phyloP scores from a whole-genome alignment of 2,329 filamentous ascomycete species.

The Ascomycota sp. region DNA sequence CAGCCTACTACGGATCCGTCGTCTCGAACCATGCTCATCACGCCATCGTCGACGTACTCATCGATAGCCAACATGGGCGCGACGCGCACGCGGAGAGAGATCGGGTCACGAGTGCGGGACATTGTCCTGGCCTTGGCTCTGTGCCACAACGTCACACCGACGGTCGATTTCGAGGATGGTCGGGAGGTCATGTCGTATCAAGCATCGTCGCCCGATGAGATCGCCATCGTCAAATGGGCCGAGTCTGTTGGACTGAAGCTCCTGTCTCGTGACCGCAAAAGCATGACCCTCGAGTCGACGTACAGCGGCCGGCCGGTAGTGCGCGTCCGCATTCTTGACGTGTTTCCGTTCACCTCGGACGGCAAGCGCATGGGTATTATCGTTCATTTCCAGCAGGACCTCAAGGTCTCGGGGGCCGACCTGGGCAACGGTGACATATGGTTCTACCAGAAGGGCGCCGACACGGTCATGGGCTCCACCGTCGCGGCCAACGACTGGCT shows the following conservation, averaged over 20 bases:
- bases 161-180: slow-evolving; percentile 57
- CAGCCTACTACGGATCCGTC: slow-evolving; percentile 23
- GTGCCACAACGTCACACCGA: slow-evolving; percentile 92
- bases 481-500: slow-evolving; percentile 96
- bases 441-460: slow-evolving; percentile 97
- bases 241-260: slow-evolving; percentile 78
- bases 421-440: slow-evolving; percentile 60
- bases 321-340: slow-evolving; percentile 70
- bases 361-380: slow-evolving; percentile 97
- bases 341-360: slow-evolving; percentile 95
- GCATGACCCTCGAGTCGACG: slow-evolving; percentile 62
- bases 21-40: slow-evolving; percentile 37
- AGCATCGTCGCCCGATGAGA: slow-evolving; percentile 92
- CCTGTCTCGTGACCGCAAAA: slow-evolving; percentile 66
- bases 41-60: slow-evolving; percentile 52
- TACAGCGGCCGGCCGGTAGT: slow-evolving; percentile 57
- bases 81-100: slow-evolving; percentile 77
- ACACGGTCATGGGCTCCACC: slow-evolving; percentile 94
- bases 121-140: slow-evolving; percentile 80
- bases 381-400: slow-evolving; percentile 55
- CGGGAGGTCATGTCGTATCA: slow-evolving; percentile 69
- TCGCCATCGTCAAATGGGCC: slow-evolving; percentile 92
- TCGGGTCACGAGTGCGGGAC: slow-evolving; percentile 80
- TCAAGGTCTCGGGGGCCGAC: slow-evolving; percentile 24
- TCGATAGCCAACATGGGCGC: slow-evolving; percentile 39